Conservation (phyloP, 2,329 filamentous ascomycete genomes). For the Knoxdaviesia capensis region DNA sequence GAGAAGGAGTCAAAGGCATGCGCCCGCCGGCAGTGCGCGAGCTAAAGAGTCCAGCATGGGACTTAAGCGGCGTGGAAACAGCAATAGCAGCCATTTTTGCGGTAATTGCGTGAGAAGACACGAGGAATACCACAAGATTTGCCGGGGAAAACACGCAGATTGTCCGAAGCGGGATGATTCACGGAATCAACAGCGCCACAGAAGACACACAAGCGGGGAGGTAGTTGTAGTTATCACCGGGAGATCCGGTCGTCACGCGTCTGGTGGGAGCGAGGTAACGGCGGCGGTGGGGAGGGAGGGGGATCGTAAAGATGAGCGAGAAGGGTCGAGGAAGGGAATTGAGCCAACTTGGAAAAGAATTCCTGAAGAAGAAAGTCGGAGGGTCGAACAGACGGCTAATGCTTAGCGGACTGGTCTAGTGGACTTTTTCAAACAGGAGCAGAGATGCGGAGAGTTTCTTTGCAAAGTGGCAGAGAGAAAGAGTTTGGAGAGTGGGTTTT, state of each 20-base stretch:
- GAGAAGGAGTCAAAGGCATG: conserved; percentile 86
- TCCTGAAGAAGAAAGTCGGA: conserved; percentile 15
- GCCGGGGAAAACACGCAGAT: conserved; percentile 1
- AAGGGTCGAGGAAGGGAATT: no score
- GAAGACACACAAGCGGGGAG: no score
- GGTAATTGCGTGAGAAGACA: background rate
- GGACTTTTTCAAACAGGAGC: conserved; percentile 8
- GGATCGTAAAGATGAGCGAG: no score
- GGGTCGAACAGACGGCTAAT: conserved; percentile 24
- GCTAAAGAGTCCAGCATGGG: conserved; percentile 81
- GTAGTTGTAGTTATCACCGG: no score
- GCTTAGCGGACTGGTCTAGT: conserved; percentile 27
- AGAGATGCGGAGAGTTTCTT: no score
- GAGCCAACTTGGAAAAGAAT: no score
- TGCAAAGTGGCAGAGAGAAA: no score
- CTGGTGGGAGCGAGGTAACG: no score
- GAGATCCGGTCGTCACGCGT: no score
- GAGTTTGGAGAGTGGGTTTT: no score
- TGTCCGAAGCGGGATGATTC: no score
- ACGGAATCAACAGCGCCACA: background rate
- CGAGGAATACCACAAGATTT: background rate
- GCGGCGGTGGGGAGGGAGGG: no score
- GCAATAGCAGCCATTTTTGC: conserved; percentile 55
- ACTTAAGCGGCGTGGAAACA: conserved; percentile 85
- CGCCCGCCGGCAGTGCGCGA: conserved; percentile 84